These are phyloP conservation scores for Auriscalpium microsporum DNA, from an alignment of 768 basidiomycete genomes.

Conservation along the genomic window DNA sequence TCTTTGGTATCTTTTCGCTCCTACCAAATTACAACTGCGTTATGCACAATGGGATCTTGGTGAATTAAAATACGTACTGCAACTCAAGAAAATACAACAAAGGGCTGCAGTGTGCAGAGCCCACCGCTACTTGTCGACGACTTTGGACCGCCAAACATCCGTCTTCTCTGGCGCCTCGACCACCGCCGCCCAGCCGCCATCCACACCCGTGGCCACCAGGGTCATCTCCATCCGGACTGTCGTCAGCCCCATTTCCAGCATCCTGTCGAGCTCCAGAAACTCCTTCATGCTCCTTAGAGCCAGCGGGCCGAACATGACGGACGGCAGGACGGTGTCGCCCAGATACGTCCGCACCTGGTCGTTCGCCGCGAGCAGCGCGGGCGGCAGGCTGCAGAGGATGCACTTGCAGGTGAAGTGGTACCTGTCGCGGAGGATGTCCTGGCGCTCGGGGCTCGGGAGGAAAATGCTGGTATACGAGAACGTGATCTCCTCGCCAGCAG, in stretches of 20 bases:
- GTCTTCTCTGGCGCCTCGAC: slow-evolving; percentile 6
- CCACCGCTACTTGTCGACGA: background rate
- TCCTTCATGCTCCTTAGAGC: background rate
- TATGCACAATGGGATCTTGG: too few species aligned
- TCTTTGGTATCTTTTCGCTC: too few species aligned
- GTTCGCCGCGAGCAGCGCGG: background rate
- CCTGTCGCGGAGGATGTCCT: slow-evolving; percentile 16
- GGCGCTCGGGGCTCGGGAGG: slow-evolving; percentile 16
- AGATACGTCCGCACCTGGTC: slow-evolving; percentile 10
- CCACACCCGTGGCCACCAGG: slow-evolving; percentile 4
- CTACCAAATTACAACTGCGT: too few species aligned
- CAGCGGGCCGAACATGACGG: background rate
- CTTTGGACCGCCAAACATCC: background rate
- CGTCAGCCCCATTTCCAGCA: slow-evolving; percentile 3
- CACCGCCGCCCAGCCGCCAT: slow-evolving; percentile 9
- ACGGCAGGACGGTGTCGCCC: background rate
- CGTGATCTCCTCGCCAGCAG: slow-evolving; percentile 27
- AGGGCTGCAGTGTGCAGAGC: too few species aligned
- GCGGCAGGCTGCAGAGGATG: slow-evolving; percentile 19
- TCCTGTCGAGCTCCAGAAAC: background rate
- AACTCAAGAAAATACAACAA: background rate
- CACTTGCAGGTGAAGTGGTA: slow-evolving; percentile 31
- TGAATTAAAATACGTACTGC: background rate
- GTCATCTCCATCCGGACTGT: background rate
- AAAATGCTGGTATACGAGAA: slow-evolving; percentile 19